These are phyloP conservation scores for Beta vulgaris DNA, from an alignment of 148 eudicot genomes.

Conservation along the genomic window DNA sequence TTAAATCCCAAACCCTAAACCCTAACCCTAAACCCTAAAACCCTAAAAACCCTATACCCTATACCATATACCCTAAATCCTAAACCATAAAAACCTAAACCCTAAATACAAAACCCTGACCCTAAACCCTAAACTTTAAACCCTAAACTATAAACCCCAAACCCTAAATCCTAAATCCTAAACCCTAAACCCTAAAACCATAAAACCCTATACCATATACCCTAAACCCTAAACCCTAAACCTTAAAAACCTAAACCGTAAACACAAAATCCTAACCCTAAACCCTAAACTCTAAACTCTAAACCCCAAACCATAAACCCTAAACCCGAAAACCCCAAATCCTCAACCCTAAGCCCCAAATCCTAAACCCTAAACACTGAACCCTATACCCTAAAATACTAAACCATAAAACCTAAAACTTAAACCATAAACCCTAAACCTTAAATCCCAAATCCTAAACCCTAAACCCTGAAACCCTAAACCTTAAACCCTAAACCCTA, in stretches of 20 bases:
- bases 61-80: conserved; percentile 24
- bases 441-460: conserved; percentile 27
- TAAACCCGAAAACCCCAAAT: conserved; percentile 17
- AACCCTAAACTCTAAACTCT: conserved; percentile 23
- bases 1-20: conserved; percentile 27
- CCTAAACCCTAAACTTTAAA: conserved; percentile 25
- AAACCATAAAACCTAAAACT: conserved; percentile 25
- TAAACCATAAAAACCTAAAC: conserved; percentile 26
- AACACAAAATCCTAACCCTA: conserved; percentile 17
- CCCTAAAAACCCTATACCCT: conserved; percentile 19
- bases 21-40: conserved; percentile 20
- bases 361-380: conserved; percentile 12
- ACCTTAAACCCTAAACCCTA: conserved; percentile 26
- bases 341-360: conserved; percentile 18
- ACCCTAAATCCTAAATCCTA: conserved; percentile 23
- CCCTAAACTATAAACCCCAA: conserved; percentile 26
- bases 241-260: conserved; percentile 19
- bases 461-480: conserved; percentile 26
- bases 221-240: conserved; percentile 24
- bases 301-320: conserved; percentile 12
- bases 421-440: conserved; percentile 26
- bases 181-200: conserved; percentile 19
- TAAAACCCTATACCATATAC: conserved; percentile 18
- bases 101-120: conserved; percentile 12
- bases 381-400: conserved; percentile 15